Base-by-base conservation (phyloP, 306 rosid species). In the Corylus heterophylla region DNA sequence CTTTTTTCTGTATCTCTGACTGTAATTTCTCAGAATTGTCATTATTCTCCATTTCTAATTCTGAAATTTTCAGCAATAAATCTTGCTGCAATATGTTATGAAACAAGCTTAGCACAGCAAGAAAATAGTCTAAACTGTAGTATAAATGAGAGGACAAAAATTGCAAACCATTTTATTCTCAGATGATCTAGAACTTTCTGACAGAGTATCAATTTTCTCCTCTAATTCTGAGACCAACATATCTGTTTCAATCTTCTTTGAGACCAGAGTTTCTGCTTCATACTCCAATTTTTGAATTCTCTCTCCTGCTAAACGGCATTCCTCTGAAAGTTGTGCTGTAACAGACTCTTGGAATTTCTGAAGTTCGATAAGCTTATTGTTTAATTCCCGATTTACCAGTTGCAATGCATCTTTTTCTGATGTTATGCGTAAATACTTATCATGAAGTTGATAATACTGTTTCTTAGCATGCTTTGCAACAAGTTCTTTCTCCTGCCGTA, bases 171-270 rank as follows among this genome's bases (percentile, higher is more conserved):
- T 84, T 88, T 89, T 86, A 64, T 77, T 83, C 81, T 95, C 98
- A 45, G 89, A 91, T 73, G 89, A 85, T 83, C 85, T 88, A 81
- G 83, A 86, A 73, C 83, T 85, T 83, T 91, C 89, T 77, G 89
- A 85, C 80, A 91, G 78, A 75, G 55, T 18, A 69, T 62, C 83
- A 74, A 83, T 81, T 87, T 84, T 88, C 81, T 83, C 86, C 89
- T 91, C 92, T 85, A 92, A 86, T 83, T 84, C 79, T 73, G 89
- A 90, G 76, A 92, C 87, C 66, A 87, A 80, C 63, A 72, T 58
- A 76, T 92, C 94, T 81, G 96, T 79, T 80, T 86, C 93, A 63
- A 63, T 82, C 88, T 89, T 95, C 82, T 89, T 85, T 70, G 90
- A 82, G 78, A 85, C 84, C 78, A 89, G 84, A 82, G 72, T 82